A percentile compares a stretch with the other conserved stretches of the same genome.
These are phyloP conservation scores for Lyophyllum semitale DNA, from an alignment of 768 basidiomycete genomes.

Conservation along the genomic window DNA sequence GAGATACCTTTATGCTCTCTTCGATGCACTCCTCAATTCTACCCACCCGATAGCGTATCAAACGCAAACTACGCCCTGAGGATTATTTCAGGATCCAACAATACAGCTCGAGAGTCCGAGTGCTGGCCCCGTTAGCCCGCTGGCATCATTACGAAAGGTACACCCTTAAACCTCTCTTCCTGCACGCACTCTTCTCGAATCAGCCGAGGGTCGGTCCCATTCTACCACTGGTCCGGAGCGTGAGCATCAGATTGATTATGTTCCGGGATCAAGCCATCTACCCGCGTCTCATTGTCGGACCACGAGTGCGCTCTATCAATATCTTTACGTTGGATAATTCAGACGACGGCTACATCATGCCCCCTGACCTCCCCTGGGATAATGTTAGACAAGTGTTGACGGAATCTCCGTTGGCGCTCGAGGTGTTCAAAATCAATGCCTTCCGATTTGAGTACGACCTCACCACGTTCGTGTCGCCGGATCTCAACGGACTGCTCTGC, in stretches of 20 bases:
- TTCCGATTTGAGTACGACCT: neutral
- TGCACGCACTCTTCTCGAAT: neutral
- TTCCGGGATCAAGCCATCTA: constrained; percentile 5
- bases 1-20: too few relatives aligned
- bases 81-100: neutral
- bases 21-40: too few relatives aligned
- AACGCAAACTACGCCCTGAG: neutral
- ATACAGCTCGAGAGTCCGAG: neutral
- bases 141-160: neutral
- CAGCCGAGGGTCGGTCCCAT: neutral
- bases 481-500: neutral
- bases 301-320: constrained; percentile 3
- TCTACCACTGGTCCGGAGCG: neutral
- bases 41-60: neutral
- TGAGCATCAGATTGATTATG: neutral
- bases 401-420: neutral
- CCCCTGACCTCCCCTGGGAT: constrained; percentile 1
- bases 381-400: constrained; percentile 1
- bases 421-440: neutral
- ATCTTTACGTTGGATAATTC: neutral
- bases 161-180: neutral
- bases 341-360: neutral
- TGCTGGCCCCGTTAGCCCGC: neutral
- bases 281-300: constrained; percentile 9
- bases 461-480: constrained; percentile 1